Percentiles rank a stretch among this genome's conserved stretches.
Conservation (phyloP, 2,329 filamentous ascomycete species). For the Apiospora hydei region DNA sequence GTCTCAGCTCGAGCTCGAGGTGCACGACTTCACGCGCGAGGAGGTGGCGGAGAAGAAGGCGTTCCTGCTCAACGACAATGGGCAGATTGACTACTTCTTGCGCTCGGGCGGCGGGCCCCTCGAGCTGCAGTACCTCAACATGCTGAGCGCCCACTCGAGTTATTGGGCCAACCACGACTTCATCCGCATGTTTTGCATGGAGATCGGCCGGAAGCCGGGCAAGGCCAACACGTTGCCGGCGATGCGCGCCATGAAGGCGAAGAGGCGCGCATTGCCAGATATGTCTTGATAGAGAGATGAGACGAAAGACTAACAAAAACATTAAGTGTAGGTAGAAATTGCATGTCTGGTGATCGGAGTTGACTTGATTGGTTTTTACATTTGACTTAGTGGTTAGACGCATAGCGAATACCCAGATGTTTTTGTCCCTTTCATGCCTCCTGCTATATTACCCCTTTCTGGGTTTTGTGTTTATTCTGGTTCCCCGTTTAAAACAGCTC, state of each 20-base stretch:
- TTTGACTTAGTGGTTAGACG: neutral
- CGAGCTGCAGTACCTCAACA: conserved; percentile 96
- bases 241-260: conserved; percentile 65
- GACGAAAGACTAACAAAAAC: neutral
- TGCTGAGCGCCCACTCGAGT: conserved; percentile 93
- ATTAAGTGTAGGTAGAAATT: neutral
- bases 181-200: conserved; percentile 86
- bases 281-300: conserved; percentile 8
- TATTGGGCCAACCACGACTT: conserved; percentile 93
- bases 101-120: conserved; percentile 84
- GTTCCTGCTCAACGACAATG: conserved; percentile 90
- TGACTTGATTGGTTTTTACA: neutral
- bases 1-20: conserved; percentile 86
- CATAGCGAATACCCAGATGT: conserved; percentile 25
- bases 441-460: neutral
- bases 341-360: neutral
- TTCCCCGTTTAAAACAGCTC: neutral
- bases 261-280: conserved; percentile 46
- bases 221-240: conserved; percentile 63
- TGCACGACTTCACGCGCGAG: conserved; percentile 92
- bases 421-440: neutral
- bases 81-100: conserved; percentile 91
- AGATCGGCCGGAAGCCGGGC: conserved; percentile 80
- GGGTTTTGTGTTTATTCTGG: neutral
- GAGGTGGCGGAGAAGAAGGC: conserved; percentile 92